Evolutionary conservation across 2,329 filamentous ascomycete species (phyloP).

Genomic region (Aspergillus sp.): DNA sequence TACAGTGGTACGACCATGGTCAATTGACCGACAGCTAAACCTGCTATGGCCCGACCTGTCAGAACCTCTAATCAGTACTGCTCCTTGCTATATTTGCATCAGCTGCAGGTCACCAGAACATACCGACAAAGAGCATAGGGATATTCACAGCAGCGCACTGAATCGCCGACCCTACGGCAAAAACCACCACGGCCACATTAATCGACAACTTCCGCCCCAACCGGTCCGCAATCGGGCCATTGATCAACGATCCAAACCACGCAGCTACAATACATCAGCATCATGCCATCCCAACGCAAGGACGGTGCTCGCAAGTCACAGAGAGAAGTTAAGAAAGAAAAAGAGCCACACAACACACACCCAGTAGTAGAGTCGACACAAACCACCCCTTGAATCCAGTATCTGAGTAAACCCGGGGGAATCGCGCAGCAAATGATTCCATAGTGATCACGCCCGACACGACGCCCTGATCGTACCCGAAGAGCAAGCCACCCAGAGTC

Average conservation of each 20-base stretch:
- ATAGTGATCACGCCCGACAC: conserved; percentile 50
- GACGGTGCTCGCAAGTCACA: no score
- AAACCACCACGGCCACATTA: conserved; percentile 52
- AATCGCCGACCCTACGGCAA: conserved; percentile 51
- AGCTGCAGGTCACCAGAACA: conserved; percentile 29
- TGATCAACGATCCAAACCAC: conserved; percentile 50
- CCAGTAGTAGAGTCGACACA: conserved; percentile 50
- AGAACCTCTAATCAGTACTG: neutral
- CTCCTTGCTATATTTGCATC: neutral
- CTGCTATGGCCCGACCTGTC: conserved; percentile 44
- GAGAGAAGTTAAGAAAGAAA: neutral
- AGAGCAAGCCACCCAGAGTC: conserved; percentile 46
- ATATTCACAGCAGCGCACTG: conserved; percentile 45
- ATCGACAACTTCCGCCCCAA: conserved; percentile 54
- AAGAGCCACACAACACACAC: conserved; percentile 22
- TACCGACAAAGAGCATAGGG: conserved; percentile 45
- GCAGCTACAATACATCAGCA: conserved; percentile 35
- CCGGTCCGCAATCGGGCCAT: conserved; percentile 52
- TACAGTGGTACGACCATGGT: conserved; percentile 54
- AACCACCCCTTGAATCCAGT: conserved; percentile 55
- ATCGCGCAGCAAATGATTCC: conserved; percentile 44
- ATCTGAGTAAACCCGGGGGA: conserved; percentile 44
- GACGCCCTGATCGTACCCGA: conserved; percentile 53
- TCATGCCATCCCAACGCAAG: neutral
- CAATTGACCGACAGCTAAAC: conserved; percentile 44